phyloP scores from a whole-genome alignment of 768 basidiomycete species.

The Boletus barrowsii region DNA sequence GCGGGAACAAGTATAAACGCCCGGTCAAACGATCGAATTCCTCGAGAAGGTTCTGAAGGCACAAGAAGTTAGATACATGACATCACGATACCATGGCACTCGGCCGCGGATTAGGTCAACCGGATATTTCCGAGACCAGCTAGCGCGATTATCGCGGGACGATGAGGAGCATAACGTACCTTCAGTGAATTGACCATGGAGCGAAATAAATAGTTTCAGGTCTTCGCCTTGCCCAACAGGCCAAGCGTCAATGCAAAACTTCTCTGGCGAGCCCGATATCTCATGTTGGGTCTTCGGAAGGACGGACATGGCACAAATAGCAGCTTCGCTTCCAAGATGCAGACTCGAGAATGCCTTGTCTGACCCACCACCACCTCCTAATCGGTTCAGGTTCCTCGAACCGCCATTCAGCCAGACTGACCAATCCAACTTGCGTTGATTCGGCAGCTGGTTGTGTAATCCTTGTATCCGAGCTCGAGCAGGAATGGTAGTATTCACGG shows the following conservation, averaged over 20 bases:
- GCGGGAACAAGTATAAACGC: constrained; percentile 86
- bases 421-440: constrained; percentile 85
- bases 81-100: constrained; percentile 7
- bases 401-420: constrained; percentile 55
- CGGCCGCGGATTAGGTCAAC: not conserved
- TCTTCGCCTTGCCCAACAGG: constrained; percentile 61
- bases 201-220: constrained; percentile 58
- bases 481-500: constrained; percentile 80
- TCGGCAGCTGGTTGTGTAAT: constrained; percentile 66
- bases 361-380: constrained; percentile 56
- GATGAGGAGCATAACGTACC: constrained; percentile 47
- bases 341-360: constrained; percentile 64
- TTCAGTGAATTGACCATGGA: constrained; percentile 92
- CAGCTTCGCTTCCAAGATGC: constrained; percentile 67
- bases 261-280: constrained; percentile 69
- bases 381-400: constrained; percentile 77
- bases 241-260: constrained; percentile 87
- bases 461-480: constrained; percentile 72
- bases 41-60: constrained; percentile 60
- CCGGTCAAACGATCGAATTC: constrained; percentile 89
- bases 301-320: constrained; percentile 53
- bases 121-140: constrained; percentile 16
- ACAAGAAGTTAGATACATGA: constrained; percentile 16
- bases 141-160: constrained; percentile 10
- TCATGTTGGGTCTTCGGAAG: constrained; percentile 85